Base-by-base conservation (phyloP, 495 filamentous ascomycete species). In the Xylaria nigripes region DNA sequence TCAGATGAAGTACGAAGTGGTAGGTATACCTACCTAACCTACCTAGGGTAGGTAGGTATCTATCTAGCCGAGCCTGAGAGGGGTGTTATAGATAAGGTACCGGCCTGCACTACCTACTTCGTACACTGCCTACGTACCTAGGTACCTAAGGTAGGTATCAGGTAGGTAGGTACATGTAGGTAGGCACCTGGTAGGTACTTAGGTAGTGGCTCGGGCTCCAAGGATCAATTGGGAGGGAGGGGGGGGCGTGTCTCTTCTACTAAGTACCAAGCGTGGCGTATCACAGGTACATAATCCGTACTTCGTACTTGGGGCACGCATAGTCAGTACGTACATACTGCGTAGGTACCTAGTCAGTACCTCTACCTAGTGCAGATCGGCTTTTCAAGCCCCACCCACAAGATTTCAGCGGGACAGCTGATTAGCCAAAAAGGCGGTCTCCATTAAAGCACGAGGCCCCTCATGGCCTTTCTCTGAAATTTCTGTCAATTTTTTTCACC, bases 401-500 rank as follows among this genome's bases (percentile, higher is more conserved):
- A 58, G 63, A 66, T 64, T 61, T 61, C 56, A 66, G 55, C 56
- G 56, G 38, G 58, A 48, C 63, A 63, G 61, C 61, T 66, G 63
- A 66, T 66, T 66, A 66, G 63, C 63, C 63, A 59, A 61, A 61
- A 60, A 54, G 55, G 29, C 56, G 58, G 58, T 61, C 60, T 42
- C 63, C 61, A 56, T 66, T 64, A 66, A 66, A 64, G 60, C 56
- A 59, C 60, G 54, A 55, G 45, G 56, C 15, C 56, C 58, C 63
- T 63, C 61, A 59, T 42, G 50, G 57, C 41, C 50, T 50, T 66
- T 61, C 61, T 56, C 54, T 57, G 42, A 52, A 58, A 58, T 61
- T 64, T 66, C 56, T 66, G 51, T 51, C 56, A 50, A 60, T 56
- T 8, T 63, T 56, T 64, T 53, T 66, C 63, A 64, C 63, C 63